A percentile compares a stretch with the other conserved stretches of the same genome.
phyloP scores from a whole-genome alignment of 2,329 filamentous ascomycete species.

The Cordyceps tenuipes region DNA sequence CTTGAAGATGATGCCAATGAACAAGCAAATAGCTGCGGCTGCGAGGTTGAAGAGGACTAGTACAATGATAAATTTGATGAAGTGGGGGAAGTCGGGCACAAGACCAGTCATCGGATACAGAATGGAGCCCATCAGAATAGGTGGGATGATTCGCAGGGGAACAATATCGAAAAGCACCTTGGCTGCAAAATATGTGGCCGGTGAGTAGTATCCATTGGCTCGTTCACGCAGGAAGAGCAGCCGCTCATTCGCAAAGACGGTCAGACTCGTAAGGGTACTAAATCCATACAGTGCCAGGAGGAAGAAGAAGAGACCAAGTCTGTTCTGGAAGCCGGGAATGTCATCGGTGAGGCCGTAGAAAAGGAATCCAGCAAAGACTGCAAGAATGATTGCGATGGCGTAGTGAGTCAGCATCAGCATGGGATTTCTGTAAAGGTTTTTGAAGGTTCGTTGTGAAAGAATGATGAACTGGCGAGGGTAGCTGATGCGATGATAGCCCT shows the following conservation, averaged over 20 bases:
- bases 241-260: slow-evolving; percentile 85
- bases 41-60: slow-evolving; percentile 94
- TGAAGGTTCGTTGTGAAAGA: slow-evolving; percentile 86
- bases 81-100: slow-evolving; percentile 71
- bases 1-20: slow-evolving; percentile 91
- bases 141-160: slow-evolving; percentile 86
- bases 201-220: slow-evolving; percentile 93
- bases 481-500: slow-evolving; percentile 74
- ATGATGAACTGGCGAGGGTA: slow-evolving; percentile 79
- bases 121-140: slow-evolving; percentile 89
- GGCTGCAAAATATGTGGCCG: slow-evolving; percentile 85
- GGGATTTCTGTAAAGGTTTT: slow-evolving; percentile 93
- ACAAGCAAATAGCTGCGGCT: slow-evolving; percentile 85
- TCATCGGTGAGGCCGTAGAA: slow-evolving; percentile 96
- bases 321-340: slow-evolving; percentile 95
- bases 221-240: slow-evolving; percentile 87
- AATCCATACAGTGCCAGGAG: slow-evolving; percentile 92
- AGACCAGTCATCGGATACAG: slow-evolving; percentile 97
- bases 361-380: slow-evolving; percentile 87
- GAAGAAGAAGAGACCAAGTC: slow-evolving; percentile 96
- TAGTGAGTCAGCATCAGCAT: slow-evolving; percentile 99
- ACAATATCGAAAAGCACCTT: slow-evolving; percentile 99
- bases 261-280: slow-evolving; percentile 87
- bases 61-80: slow-evolving; percentile 85
- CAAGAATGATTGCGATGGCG: slow-evolving; percentile 88